These are phyloP conservation scores for Usnea hakonensis DNA, from an alignment of 495 filamentous ascomycete species.

Conservation along the genomic window DNA sequence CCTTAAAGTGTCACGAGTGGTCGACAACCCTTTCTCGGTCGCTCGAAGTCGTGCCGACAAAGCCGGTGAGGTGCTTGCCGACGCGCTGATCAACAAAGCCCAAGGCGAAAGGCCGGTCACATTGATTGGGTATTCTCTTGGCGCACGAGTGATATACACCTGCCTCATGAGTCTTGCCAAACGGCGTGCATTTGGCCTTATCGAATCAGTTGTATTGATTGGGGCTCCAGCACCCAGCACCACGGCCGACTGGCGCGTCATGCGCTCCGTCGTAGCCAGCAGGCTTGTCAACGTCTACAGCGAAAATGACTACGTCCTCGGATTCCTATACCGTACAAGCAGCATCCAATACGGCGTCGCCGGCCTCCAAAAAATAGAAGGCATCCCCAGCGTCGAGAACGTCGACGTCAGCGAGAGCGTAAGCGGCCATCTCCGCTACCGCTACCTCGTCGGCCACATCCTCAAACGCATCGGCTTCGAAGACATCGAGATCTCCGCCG, in stretches of 20 bases:
- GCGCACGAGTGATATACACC: conserved; percentile 77
- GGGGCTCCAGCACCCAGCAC: conserved; percentile 72
- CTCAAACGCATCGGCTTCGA: conserved; percentile 61
- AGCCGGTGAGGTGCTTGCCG: conserved; percentile 74
- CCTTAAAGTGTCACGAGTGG: conserved; percentile 68
- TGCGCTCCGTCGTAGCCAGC: conserved; percentile 65
- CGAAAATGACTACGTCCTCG: conserved; percentile 69
- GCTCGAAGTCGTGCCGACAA: conserved; percentile 80
- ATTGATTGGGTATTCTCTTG: conserved; percentile 81
- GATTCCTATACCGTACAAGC: conserved; percentile 69
- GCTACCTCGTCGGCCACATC: conserved; percentile 60
- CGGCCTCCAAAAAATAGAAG: conserved; percentile 58
- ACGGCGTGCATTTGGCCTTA: conserved; percentile 70
- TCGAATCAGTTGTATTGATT: conserved; percentile 79
- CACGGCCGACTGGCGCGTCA: conserved; percentile 54
- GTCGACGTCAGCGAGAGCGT: conserved; percentile 64
- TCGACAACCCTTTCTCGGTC: conserved; percentile 86
- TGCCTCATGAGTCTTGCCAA: conserved; percentile 72
- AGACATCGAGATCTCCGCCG: conserved; percentile 48
- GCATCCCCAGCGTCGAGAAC: conserved; percentile 65
- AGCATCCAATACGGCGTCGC: conserved; percentile 71
- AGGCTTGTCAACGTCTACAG: conserved; percentile 72
- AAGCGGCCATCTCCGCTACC: conserved; percentile 65
- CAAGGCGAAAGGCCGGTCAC: conserved; percentile 89
- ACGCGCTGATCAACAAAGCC: conserved; percentile 76